Evolutionary conservation across 2,329 filamentous ascomycete genomes (phyloP).

Genomic region (Alternaria rosae): DNA sequence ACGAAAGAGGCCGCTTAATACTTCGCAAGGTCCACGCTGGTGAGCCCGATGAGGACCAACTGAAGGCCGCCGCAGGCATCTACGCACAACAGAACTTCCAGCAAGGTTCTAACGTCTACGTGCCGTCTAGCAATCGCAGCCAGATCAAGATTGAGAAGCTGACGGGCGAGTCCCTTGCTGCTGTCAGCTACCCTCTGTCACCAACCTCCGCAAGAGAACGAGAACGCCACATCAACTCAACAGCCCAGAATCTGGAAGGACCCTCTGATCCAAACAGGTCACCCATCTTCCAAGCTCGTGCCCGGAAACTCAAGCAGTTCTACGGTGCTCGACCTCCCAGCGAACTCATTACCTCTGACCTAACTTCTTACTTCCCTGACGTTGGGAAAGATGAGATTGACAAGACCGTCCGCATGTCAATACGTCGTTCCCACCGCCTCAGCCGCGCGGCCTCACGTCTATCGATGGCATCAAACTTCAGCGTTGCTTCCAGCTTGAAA

Average conservation of each 20-base stretch:
- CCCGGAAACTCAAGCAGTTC: constrained; percentile 74
- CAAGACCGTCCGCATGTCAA: constrained; percentile 89
- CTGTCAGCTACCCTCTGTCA: constrained; percentile 85
- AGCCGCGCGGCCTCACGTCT: constrained; percentile 93
- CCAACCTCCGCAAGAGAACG: constrained; percentile 73
- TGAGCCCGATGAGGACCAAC: constrained; percentile 85
- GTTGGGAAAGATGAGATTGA: constrained; percentile 95
- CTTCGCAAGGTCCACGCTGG: constrained; percentile 90
- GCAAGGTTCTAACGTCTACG: constrained; percentile 67
- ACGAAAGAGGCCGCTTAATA: constrained; percentile 89
- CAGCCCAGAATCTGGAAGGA: constrained; percentile 58
- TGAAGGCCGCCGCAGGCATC: constrained; percentile 86
- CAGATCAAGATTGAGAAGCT: constrained; percentile 89
- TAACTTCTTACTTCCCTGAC: constrained; percentile 97
- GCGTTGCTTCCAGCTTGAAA: constrained; percentile 88
- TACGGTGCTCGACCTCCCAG: constrained; percentile 92
- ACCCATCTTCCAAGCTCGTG: constrained; percentile 52
- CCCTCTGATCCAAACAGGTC: constrained; percentile 38
- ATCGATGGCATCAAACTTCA: constrained; percentile 92
- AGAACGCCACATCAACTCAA: constrained; percentile 68
- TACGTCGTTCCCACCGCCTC: constrained; percentile 86
- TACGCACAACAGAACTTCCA: constrained; percentile 82
- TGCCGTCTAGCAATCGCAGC: constrained; percentile 75
- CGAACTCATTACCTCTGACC: constrained; percentile 94
- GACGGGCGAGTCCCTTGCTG: constrained; percentile 85